A percentile compares a stretch with the other conserved stretches of the same genome.
These are phyloP conservation scores for Diaporthe amygdali DNA, from an alignment of 2,329 filamentous ascomycete genomes.

Conservation along the genomic window DNA sequence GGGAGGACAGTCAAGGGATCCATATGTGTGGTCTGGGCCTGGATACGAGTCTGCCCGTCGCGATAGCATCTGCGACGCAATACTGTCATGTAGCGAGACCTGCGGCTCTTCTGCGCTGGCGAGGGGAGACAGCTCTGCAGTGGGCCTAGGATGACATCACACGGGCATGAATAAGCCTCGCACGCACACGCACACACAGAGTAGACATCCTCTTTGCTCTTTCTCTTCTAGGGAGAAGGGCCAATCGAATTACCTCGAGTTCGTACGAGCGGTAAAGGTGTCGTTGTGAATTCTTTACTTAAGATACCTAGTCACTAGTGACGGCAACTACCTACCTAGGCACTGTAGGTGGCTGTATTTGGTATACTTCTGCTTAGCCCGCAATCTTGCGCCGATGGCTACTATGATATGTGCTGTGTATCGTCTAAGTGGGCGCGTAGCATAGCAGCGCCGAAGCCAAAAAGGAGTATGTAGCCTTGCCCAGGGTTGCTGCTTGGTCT, in stretches of 20 bases:
- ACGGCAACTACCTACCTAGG: too few species aligned
- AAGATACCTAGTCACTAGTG: too few species aligned
- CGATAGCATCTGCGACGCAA: background rate
- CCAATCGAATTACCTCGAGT: background rate
- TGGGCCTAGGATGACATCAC: background rate
- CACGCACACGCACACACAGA: background rate
- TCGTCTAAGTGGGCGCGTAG: background rate
- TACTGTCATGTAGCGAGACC: background rate
- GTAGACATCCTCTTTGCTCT: background rate
- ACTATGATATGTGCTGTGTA: too few species aligned
- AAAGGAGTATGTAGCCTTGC: background rate
- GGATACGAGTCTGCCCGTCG: background rate
- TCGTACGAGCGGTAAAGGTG: too few species aligned
- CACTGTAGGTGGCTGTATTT: too few species aligned
- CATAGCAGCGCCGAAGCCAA: background rate
- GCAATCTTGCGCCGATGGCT: too few species aligned
- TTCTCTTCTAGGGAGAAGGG: too few species aligned
- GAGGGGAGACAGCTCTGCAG: background rate
- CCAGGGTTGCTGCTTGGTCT: background rate
- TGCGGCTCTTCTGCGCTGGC: background rate
- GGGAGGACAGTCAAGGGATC: slow-evolving; percentile 29
- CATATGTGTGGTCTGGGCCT: background rate
- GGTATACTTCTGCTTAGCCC: too few species aligned
- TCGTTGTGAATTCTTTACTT: too few species aligned
- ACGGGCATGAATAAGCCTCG: background rate